Conservation (phyloP, 306 rosid genomes). For the Crotalaria pallida region DNA sequence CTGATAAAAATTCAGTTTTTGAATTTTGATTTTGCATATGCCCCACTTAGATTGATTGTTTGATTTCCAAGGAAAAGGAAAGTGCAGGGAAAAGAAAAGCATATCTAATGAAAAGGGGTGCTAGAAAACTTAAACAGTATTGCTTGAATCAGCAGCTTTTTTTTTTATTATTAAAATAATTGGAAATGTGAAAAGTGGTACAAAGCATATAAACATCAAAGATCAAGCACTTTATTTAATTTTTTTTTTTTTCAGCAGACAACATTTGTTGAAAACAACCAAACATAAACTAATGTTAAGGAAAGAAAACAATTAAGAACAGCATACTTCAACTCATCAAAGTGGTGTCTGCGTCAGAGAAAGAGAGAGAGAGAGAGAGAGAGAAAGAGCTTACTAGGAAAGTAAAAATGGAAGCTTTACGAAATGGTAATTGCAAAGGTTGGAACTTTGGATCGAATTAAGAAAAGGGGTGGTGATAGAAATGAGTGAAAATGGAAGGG, state of each 20-base stretch:
- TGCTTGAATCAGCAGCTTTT: constrained; percentile 13
- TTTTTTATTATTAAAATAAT: not conserved
- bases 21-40: constrained; percentile 9
- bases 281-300: constrained; percentile 11
- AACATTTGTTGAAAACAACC: not conserved
- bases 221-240: constrained; percentile 23
- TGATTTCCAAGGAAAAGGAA: constrained; percentile 21
- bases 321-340: not conserved
- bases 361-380: not conserved
- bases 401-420: constrained; percentile 19
- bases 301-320: not conserved
- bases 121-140: constrained; percentile 16
- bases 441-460: constrained; percentile 3
- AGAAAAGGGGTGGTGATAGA: not conserved
- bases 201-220: not conserved
- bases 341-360: not conserved
- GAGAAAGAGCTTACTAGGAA: not conserved
- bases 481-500: not conserved
- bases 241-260: not conserved
- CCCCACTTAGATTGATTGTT: constrained; percentile 28
- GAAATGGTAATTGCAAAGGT: not conserved
- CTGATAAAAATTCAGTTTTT: constrained; percentile 11
- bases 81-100: constrained; percentile 27
- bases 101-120: constrained; percentile 32
- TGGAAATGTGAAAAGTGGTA: constrained; percentile 11